Base-by-base conservation (phyloP, 2,329 filamentous ascomycete genomes). In the Hypoxylon sp. region DNA sequence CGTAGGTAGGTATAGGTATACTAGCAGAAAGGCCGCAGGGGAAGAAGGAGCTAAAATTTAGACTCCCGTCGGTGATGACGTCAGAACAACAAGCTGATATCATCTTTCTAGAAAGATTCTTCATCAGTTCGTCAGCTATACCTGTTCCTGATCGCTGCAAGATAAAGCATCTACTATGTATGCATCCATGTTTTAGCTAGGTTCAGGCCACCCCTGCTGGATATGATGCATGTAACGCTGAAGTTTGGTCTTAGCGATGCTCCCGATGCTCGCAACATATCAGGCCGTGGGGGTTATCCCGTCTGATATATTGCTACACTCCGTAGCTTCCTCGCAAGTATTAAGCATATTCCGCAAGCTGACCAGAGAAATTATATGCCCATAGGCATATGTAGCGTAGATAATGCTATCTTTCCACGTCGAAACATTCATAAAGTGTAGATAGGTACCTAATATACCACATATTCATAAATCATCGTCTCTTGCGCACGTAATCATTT, bases 41-140 rank as follows among this genome's bases (percentile, higher is more conserved):
- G n/a, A n/a, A 17, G 38, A n/a, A 13, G 14, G n/a, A 30, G 28
- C 41, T 52, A 60, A 56, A 41, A 32, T 58, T 56, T 63, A 60
- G 60, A 55, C 62, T 68, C 55, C 67, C 50, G 55, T 19, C 5
- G 2, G 34, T 28, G 14, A 49, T 69, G 67, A 69, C 67, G 63
- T 69, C 63, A 66, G 60, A 59, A 6, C 28, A 46, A 17, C 17
- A 34, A 46, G 19, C 13, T 36, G 45, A 45, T 36, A 49, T 14
- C 45, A 55, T 48, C 30, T 45, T 56, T 34, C 56, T 38, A 45
- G 46, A 55, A 62, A 48, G 3, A 49, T 48, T 57, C 34, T 48
- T 38, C 25, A 5, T 23, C 32, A 57, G 46, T 11, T 59, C 21
- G 38, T 43, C 23, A 51, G 36, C 48, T 25, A 38, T 30, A 41